Evolutionary conservation across 2,329 filamentous ascomycete genomes (phyloP), one percentile per base, ranked within the genome.

Genomic region (Colletotrichum liriopes): DNA sequence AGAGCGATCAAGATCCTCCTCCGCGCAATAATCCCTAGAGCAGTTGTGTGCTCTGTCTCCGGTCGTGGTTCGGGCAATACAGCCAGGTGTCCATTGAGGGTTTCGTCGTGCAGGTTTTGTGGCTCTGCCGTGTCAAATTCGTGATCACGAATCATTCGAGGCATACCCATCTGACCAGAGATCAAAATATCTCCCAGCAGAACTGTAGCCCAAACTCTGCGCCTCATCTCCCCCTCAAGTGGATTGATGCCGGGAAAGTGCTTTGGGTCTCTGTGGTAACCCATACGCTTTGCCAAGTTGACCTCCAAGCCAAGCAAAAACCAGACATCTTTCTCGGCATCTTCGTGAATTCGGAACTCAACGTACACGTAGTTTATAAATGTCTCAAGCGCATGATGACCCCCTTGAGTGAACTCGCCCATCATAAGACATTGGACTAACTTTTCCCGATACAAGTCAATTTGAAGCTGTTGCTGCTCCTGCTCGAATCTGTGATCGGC

Each of bases 161-260:
- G 86, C 26, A 87, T 75, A 1, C 86, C 86, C 69, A 86, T 80
- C 60, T 86, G 85, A 16, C 83, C 81, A 0, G 84, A 85, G 5
- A 86, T 79, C 0, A 83, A 74, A 2, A 85, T 76, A 55, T 87
- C 86, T 3, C 84, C 76, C 65, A 84, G 80, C 20, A 81, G 76
- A 5, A 86, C 76, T 0, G 81, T 78, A 8, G 81, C 77, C 85
- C 86, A 87, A 0, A 82, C 74, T 1, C 85, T 78, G 39, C 84
- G 78, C 26, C 86, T 79, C 84, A 87, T 87, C 74, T 87, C 85
- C 2, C 81, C 80, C 0, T 82, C 73, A 45, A 86, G 84, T 0
- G 79, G 77, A 0, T 81, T 80, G 35, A 87, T 81, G 7, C 75
- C 77, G 0, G 78, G 77, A 73, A 86, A 86, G 58, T 84, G 80